Conservation (phyloP, 345 rosid genomes). For the Cardamine occulta region DNA sequence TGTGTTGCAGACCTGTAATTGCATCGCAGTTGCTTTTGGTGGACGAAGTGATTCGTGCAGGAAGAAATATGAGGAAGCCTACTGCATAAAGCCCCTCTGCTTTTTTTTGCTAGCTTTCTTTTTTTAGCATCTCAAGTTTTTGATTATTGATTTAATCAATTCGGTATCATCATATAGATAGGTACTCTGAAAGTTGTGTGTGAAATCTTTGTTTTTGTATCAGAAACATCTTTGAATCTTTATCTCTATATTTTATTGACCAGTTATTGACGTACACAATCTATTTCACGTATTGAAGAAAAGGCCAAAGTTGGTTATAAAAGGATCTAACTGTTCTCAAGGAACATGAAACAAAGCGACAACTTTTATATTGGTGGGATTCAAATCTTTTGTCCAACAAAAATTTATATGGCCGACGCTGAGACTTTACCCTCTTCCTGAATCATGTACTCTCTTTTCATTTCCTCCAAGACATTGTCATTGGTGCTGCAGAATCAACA, state of each 20-base stretch:
- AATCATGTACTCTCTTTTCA: slow-evolving; percentile 81
- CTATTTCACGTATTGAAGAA: slow-evolving; percentile 19
- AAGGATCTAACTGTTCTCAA: slow-evolving; percentile 1
- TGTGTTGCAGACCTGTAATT: slow-evolving; percentile 81
- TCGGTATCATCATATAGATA: not conserved
- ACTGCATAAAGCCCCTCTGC: slow-evolving; percentile 36
- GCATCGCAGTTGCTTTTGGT: slow-evolving; percentile 95
- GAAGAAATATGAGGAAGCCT: slow-evolving; percentile 99
- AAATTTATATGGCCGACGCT: slow-evolving; percentile 19
- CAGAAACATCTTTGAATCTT: slow-evolving; percentile 9
- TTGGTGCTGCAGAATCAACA: slow-evolving; percentile 68
- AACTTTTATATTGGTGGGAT: not conserved
- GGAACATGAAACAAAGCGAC: slow-evolving; percentile 1
- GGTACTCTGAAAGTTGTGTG: not conserved
- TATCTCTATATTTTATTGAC: not conserved
- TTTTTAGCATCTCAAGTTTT: not conserved
- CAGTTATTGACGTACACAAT: not conserved
- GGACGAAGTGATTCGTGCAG: slow-evolving; percentile 99
- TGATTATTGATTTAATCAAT: not conserved
- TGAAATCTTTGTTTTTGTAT: not conserved
- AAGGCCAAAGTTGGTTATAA: not conserved
- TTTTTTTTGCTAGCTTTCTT: slow-evolving; percentile 12
- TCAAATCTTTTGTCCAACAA: not conserved
- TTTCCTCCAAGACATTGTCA: slow-evolving; percentile 80
- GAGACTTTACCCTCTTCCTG: slow-evolving; percentile 63